Percentiles rank a stretch among this genome's conserved stretches.
Evolutionary conservation across 331 rosid species (phyloP).

Genomic region (Pyrus hybrid): DNA sequence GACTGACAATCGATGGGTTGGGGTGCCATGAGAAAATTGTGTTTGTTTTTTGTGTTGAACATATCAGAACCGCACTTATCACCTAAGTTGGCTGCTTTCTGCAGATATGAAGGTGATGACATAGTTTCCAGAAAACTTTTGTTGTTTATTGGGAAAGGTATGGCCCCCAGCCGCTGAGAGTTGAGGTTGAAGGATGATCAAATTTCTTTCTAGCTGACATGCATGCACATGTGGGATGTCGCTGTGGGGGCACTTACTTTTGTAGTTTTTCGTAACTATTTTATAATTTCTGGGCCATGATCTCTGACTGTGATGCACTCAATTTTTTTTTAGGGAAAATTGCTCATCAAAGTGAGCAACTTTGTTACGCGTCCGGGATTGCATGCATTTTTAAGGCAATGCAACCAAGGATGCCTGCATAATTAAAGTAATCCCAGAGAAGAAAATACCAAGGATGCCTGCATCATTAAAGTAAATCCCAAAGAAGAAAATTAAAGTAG

Average conservation of each 20-base stretch:
- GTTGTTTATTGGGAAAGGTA: neutral
- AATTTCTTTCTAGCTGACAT: neutral
- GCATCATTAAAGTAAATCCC: no score
- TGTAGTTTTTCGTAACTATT: neutral
- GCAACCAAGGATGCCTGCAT: neutral
- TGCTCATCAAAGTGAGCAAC: neutral
- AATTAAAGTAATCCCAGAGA: neutral
- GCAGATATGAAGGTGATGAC: neutral
- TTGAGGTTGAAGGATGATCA: neutral
- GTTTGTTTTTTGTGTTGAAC: neutral
- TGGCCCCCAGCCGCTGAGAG: neutral
- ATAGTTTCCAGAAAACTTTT: neutral
- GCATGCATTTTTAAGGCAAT: neutral
- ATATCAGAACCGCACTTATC: slow-evolving; percentile 14
- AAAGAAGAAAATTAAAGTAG: no score
- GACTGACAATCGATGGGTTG: neutral
- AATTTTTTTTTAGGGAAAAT: neutral
- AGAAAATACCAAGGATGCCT: neutral
- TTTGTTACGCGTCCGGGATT: neutral
- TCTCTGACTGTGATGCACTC: neutral
- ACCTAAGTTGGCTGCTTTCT: neutral
- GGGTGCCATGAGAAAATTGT: neutral
- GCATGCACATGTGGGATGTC: slow-evolving; percentile 1
- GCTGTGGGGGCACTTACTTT: neutral
- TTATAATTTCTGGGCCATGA: neutral